Evolutionary conservation across 768 basidiomycete species (phyloP), one percentile per base, ranked within the genome.

Genomic region (Psilocybe sp.): DNA sequence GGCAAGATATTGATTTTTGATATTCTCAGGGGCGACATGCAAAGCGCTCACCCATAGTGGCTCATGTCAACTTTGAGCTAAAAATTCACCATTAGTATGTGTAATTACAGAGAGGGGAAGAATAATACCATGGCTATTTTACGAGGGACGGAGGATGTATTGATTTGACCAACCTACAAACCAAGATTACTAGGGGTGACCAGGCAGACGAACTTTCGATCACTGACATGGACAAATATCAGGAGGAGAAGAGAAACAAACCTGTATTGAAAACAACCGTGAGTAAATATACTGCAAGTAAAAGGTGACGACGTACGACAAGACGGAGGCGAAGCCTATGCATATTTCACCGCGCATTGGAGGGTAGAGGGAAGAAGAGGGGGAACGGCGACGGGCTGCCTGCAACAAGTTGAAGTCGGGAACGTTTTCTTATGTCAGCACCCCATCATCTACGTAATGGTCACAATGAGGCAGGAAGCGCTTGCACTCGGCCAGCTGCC

Each of bases 91-190:
- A 44, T 47, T 34, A 53, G 36, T 35, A 44, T 43, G 11, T 46
- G 33, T 28, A 42, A 41, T 23, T 10, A 19, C 28, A 34, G 16
- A 34, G 32, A 36, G 44, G 41, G 40, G 56, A 33, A 20, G 47
- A 20, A 56, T n/a, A 64, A 69, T 64, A 89, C 89, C 87, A 92
- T 85, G 47, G 81, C 78, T 47, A 92, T 81, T 49, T 75, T 78
- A 50, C 81, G 80, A 50, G 89, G 87, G 31, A 90, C 82, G 32
- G 72, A 74, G 13, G 87, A 83, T 45, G 85, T 86, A 64, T 83
- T 91, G 62, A 85, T 89, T 78, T 92, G 90, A 52, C 85, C 89
- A 50, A 91, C 80, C 89, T 92, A 53, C 42, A 42, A 62, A 15
- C 63, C 59, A 58, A 62, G 57, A 53, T 46, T 51, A 55, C 59